Evolutionary conservation across 129 eudicot species (phyloP), one percentile per base, ranked within the genome.

Genomic region (Helianthus annuus): DNA sequence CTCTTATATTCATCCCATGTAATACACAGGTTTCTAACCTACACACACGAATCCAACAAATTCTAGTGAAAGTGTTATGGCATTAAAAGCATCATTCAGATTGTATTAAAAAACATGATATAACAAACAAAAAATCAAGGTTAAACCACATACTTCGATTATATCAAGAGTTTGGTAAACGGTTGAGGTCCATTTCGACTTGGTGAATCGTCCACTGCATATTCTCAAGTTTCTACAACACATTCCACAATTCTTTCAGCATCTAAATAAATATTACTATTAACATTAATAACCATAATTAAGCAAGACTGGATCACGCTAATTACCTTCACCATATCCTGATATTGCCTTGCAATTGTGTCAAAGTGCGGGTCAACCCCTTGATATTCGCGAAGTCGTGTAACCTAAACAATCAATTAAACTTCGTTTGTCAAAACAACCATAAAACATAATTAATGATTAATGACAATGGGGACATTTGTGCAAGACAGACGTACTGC

Each of bases 331-430:
- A 90, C 97, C 52, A 90, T 85, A 54, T 94, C 99, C 51, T 90
- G 97, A 85, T 94, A 94, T 76, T 94, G 96, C 85, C 93, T 85
- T 6, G 99, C 96, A 79, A 94, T 90, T 49, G 82, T 80, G 80
- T 94, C 99, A 51, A 94, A 94, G 73, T 94, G 97, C 4, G 96
- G 96, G 81, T 94, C 99, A 44, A 94, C 99, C n/a, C 99, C 99
- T 84, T 88, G 96, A 80, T 94, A 94, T 70, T 94, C 99, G 13
- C 91, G 89, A 69, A 94, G 96, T 48, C 97, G 97, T n/a, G 99
- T 88, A 34, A 90, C 93, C 97, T 94, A 78, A 61, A 58, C 46
- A 51, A 17, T 17, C 14, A 32, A 15, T 29, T 11, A 19, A 46
- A 34, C 59, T 11, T 3, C 45, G 58, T 45, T 3, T 56, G 58